phyloP scores from a whole-genome alignment of 1,284 basidiomycete genomes.

The Ustilago curta region DNA sequence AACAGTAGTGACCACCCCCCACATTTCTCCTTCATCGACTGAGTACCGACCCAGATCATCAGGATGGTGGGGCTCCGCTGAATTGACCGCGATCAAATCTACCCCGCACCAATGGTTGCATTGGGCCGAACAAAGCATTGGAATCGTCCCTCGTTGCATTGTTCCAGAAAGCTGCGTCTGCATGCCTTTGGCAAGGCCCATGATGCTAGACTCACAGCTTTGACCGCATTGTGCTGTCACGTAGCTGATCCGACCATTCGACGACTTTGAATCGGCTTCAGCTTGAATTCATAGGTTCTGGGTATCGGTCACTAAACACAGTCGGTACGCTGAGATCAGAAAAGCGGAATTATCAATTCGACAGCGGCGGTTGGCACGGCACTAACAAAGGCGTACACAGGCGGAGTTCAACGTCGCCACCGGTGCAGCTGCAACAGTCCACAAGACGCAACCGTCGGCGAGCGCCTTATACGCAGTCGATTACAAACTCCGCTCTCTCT shows the following conservation, averaged over 20 bases:
- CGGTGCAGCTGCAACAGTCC: not conserved
- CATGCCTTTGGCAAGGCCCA: too few species aligned
- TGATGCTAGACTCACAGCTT: too few species aligned
- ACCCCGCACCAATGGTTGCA: constrained; percentile 7
- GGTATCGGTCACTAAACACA: not conserved
- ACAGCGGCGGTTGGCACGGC: constrained; percentile 21
- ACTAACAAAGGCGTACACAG: not conserved
- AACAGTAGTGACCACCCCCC: not conserved
- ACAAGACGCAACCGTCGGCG: constrained; percentile 18
- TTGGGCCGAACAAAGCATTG: not conserved
- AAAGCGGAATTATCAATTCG: not conserved
- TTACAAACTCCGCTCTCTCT: not conserved
- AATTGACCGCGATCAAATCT: not conserved
- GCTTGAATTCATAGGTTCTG: too few species aligned
- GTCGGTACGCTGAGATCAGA: not conserved
- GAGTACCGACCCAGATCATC: not conserved
- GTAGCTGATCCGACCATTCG: too few species aligned
- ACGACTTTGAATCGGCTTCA: too few species aligned
- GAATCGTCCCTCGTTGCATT: too few species aligned
- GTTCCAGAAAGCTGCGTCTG: too few species aligned
- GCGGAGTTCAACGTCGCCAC: constrained; percentile 3
- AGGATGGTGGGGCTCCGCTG: constrained; percentile 20
- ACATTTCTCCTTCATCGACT: not conserved
- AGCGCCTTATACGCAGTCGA: not conserved
- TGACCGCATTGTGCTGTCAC: too few species aligned